Percentiles rank a stretch among this genome's conserved stretches.
phyloP scores from a whole-genome alignment of 805 yeast species.

The Candida wancherniae region DNA sequence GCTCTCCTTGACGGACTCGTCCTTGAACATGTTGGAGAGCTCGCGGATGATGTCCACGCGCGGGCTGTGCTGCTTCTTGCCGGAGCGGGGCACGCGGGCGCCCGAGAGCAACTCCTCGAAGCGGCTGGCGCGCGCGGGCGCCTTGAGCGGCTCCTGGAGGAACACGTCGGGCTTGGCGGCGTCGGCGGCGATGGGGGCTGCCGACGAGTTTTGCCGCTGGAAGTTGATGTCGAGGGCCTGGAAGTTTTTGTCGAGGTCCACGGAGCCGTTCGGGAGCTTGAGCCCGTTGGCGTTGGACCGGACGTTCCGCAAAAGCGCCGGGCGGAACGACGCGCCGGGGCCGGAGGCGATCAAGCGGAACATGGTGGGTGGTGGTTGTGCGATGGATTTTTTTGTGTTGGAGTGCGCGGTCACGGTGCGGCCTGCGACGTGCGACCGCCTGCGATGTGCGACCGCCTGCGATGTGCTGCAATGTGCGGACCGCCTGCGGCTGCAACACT shows the following conservation, averaged over 20 bases:
- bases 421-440: background rate
- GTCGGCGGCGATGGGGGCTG: conserved; percentile 2
- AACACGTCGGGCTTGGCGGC: conserved; percentile 17
- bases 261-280: conserved; percentile 10
- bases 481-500: too few relatives aligned
- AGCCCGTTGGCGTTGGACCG: conserved; percentile 20
- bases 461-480: too few relatives aligned
- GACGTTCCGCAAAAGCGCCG: conserved; percentile 35
- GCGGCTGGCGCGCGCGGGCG: conserved; percentile 22
- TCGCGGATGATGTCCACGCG: conserved; percentile 5
- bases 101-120: conserved; percentile 26
- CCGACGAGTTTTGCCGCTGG: background rate
- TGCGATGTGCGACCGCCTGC: too few relatives aligned
- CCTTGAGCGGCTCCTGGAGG: conserved; percentile 19
- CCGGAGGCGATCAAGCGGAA: conserved; percentile 36
- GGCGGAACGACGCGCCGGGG: conserved; percentile 33
- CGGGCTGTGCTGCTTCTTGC: conserved; percentile 1
- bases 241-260: conserved; percentile 11
- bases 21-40: conserved; percentile 11
- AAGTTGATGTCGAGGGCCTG: conserved; percentile 9
- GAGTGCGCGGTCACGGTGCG: conserved; percentile 1
- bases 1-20: conserved; percentile 10
- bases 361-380: conserved; percentile 18
- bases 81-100: conserved; percentile 15
- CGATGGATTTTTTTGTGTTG: background rate